Base-by-base conservation (phyloP, 2,329 filamentous ascomycete species). In the Bipolaris oryzae region DNA sequence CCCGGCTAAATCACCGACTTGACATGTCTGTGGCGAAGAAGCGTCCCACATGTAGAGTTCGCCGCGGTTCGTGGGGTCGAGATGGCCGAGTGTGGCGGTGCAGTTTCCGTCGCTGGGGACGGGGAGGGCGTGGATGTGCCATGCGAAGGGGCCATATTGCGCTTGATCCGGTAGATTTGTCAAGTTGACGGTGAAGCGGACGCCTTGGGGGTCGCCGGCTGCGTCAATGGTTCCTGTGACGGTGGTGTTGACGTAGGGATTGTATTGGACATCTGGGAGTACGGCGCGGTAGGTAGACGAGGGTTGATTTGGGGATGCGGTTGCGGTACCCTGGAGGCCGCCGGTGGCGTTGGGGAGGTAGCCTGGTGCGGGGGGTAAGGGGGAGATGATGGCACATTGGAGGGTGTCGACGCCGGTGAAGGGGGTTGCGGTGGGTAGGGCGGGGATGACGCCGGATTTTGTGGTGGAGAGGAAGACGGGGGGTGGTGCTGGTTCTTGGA, bases 1-100 rank as follows among this genome's bases (percentile, higher is more conserved):
- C 46, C 77, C 78, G 7, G 74, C 73, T 16, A 79, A 60, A 51
- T 80, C 78, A 31, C 78, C 78, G 1, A 76, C 75, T 57, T 78
- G 72, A 55, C 78, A 80, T 1, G 65, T 71, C 20, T 67, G 59
- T 1, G 73, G 74, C 41, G 62, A 53, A 6, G 59, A 60, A 0
- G 66, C 31, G 50, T 79, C 65, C 58, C 77, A 79, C 55, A 66
- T 61, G 18, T 70, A 67, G 5, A 66, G 55, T 28, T 76, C 71
- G 44, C 75, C 76, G 42, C 63, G 69, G 28, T 69, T 67, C 39
- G 70, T 76, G 0, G 77, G 75, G 50, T 78, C 74, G n/a, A 79
- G 63, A 55, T 77, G 75, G 16, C 61, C 69, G 16, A 72, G 60
- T 3, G 76, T 73, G 0, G 64, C 68, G 4, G 73, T 72, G 66